Base-by-base conservation (phyloP, 495 filamentous ascomycete species). In the Trichoderma gamsii region DNA sequence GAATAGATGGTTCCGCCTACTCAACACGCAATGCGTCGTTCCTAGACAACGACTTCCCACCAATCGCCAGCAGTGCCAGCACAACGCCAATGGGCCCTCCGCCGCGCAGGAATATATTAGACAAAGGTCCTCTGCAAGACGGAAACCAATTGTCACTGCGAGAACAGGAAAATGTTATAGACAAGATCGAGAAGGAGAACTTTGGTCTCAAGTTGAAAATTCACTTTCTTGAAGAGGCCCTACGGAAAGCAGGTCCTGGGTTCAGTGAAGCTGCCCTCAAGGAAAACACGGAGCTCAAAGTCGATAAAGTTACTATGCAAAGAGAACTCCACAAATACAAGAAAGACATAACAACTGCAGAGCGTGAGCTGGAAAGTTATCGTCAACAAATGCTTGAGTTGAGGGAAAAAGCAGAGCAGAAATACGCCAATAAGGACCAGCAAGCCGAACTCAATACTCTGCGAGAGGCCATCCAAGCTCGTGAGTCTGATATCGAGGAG, bases 201-300 rank as follows among this genome's bases (percentile, higher is more conserved):
- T 92, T 92, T 70, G 86, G 86, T 11, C 78, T 92, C 38, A 92
- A 92, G 73, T 81, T 92, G 67, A 92, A 91, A 76, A 91, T 92
- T 64, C 89, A 92, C 74, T 92, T 91, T 73, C 82, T 92, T 70
- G 88, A 92, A 72, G 88, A 92, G 65, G 88, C 90, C 29, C 75
- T 98, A 18, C 84, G 89, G 46, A 96, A 94, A 74, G 85, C 88
- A 29, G 96, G 95, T 0, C 93, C 92, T 3, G 89, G 90, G 43
- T 92, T 92, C 80, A 93, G 92, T 74, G 89, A 94, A 71, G 85
- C 86, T 25, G 91, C 96, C 0, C 79, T 99, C 15, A 90, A 90
- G 74, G 95, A 99, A 79, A 98, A 98, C 72, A 94, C 93, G 21
- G 93, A 97, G 69, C 86, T 99, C 51, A 97, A 97, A 78, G 91